phyloP scores from a whole-genome alignment of 257 asterid genomes.

The Solanum habrochaites region DNA sequence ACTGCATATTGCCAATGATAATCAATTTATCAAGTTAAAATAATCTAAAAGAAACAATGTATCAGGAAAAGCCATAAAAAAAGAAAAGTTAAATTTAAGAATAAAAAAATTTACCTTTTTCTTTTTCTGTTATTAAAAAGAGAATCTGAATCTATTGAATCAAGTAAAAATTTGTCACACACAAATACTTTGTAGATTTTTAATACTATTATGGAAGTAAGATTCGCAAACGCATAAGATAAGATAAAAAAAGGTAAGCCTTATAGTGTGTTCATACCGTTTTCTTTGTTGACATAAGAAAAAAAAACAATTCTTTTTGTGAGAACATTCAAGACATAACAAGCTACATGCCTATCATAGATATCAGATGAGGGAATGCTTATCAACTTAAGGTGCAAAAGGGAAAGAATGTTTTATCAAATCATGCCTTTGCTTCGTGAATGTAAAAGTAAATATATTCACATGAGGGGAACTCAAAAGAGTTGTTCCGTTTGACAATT shows the following conservation, averaged over 20 bases:
- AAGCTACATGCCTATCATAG: not conserved
- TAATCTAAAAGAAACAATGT: too few species aligned
- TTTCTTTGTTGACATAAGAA: not conserved
- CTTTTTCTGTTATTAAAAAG: not conserved
- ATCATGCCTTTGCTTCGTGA: not conserved
- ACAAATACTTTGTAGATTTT: not conserved
- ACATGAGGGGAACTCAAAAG: not conserved
- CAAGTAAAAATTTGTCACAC: not conserved
- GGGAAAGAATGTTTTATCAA: too few species aligned
- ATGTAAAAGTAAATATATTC: not conserved
- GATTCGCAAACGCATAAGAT: not conserved
- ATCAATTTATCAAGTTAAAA: not conserved
- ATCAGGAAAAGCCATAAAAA: not conserved
- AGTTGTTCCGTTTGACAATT: not conserved
- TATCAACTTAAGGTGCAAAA: not conserved
- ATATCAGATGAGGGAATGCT: not conserved
- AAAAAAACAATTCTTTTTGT: not conserved
- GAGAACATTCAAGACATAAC: not conserved
- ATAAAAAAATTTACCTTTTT: not conserved
- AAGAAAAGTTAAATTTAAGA: not conserved
- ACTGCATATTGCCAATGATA: not conserved
- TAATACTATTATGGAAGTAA: not conserved
- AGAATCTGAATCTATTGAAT: not conserved
- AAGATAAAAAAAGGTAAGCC: too few species aligned
- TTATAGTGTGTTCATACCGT: not conserved